Base-by-base conservation (phyloP, 2,329 filamentous ascomycete genomes). In the Fusarium sp. region DNA sequence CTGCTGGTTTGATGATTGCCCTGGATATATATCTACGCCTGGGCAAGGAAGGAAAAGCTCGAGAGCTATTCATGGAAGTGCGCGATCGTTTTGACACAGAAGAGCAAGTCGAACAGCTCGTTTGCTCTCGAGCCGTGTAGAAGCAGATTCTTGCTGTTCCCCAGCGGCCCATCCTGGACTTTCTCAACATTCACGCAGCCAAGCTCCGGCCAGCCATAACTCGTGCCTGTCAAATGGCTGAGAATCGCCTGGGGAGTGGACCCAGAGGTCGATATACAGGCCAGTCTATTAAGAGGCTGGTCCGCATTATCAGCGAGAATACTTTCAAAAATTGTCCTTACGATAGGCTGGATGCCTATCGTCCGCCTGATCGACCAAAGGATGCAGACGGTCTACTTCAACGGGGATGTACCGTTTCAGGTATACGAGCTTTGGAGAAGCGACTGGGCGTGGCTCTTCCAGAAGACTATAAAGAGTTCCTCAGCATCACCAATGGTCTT, bases 1-100 rank as follows among this genome's bases (percentile, higher is more conserved):
- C 69, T 6, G 60, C 64, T 8, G 69, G 69, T 7, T 31, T 73
- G 27, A 71, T 63, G 57, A 68, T 65, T 35, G 63, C 60, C 4
- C 31, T 66, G 7, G 49, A 65, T 25, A 65, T 65, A 14, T 65
- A 44, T 25, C 23, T 48, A 0, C 49, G 48, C 4, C 35, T 65
- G 21, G 33, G 29, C 0, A 31, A 39, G 6, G 37, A 48, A 0
- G 39, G 16, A 5, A 23, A 66, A 10, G 49, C 37, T 7, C 31
- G n/a, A 9, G 44, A 44, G 4, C 3, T 65, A 6, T 21, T 66
- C 3, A 25, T 25, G 12, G 38, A 35, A 10, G 21, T 65, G 11
- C 49, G 31, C 6, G 37, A 25, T 3, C 44, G 63, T 4, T 44
- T 59, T 7, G 23, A 44, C 11, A 9, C n/a, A 1, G 39, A 59